Evolutionary conservation across 371 early-diverging fungal genomes (phyloP), one percentile per base, ranked within the genome.

Genomic region (Mortierella sp.): DNA sequence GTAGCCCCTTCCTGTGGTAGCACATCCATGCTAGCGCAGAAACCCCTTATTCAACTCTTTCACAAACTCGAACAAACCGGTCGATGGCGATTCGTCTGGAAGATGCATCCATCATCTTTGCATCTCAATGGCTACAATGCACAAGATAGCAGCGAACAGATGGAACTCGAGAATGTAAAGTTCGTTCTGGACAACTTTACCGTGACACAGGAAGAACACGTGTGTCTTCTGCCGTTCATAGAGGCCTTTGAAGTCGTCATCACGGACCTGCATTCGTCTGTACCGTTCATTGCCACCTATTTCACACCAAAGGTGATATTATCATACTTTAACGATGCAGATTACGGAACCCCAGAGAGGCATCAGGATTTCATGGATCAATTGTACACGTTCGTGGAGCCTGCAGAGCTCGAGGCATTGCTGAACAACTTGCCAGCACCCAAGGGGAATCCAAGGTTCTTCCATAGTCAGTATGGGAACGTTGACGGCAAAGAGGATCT

Each of bases 231-330:
- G 44, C 79, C 79, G 19, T 79, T 79, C 52, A 69, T 79, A 59
- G 79, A 79, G 49, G 79, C 72, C 19, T 74, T 79, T 50, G 70
- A 68, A 52, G 56, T 79, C 8, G 54, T 79, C 58, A 63, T 79
- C 21, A 74, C 74, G n/a, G 79, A 79, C 31, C 39, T 79, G 31
- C 79, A 74, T 24, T 79, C 79, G 19, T 79, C 76, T 12, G 74
- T 79, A 0, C 79, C 79, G 0, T 79, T 74, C 25, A 79, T 79
- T 49, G 79, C 79, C 10, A 74, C 79, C 4, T 79, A 79, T 34
- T 79, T 79, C 29, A 67, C 76, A 14, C 79, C 79, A 16, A 79
- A 79, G 46, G 49, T 74, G 24, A 79, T 79, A 21, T 48, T 79
- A 12, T 69, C 66, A 27, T 79, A 74, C 37, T 70, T 69, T 49